These are phyloP conservation scores for Acanthamoeba castellanii DNA, from an alignment of 208 protist genomes.

Conservation along the genomic window DNA sequence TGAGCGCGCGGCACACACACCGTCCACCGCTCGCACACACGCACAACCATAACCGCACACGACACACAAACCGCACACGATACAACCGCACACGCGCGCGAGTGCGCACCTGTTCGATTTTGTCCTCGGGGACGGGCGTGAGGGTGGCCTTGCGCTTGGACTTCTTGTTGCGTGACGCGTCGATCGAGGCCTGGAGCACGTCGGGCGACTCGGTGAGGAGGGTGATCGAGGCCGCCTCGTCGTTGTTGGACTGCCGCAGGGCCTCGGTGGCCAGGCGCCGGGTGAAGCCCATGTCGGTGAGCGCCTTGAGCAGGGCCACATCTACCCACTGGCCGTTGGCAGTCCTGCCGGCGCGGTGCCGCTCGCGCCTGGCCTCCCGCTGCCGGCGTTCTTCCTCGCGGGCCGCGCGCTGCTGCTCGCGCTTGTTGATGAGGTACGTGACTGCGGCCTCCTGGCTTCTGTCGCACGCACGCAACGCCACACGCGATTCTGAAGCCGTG, in stretches of 20 bases:
- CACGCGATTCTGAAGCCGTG: neutral
- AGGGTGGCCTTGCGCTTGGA: neutral
- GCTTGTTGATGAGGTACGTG: conserved; percentile 41
- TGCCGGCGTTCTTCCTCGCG: conserved; percentile 6
- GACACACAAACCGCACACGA: neutral
- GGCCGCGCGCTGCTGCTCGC: conserved; percentile 44
- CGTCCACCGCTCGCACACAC: neutral
- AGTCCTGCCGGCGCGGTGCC: neutral
- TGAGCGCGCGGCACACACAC: neutral
- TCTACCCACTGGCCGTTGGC: conserved; percentile 49
- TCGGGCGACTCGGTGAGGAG: conserved; percentile 54
- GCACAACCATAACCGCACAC: no score
- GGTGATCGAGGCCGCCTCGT: conserved; percentile 44
- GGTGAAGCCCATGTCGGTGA: conserved; percentile 58
- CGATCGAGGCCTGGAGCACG: conserved; percentile 25
- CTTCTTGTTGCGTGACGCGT: neutral
- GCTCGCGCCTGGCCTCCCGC: conserved; percentile 23
- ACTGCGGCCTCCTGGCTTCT: conserved; percentile 23
- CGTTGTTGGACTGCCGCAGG: conserved; percentile 65
- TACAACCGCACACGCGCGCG: neutral
- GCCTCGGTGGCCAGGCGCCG: conserved; percentile 36
- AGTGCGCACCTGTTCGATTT: conserved; percentile 5
- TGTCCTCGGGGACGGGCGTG: neutral
- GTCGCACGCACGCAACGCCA: conserved; percentile 44
- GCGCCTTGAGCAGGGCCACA: conserved; percentile 22